Evolutionary conservation across 805 yeast genomes (phyloP).

Genomic region (Cyberlindnera euphorbiae): DNA sequence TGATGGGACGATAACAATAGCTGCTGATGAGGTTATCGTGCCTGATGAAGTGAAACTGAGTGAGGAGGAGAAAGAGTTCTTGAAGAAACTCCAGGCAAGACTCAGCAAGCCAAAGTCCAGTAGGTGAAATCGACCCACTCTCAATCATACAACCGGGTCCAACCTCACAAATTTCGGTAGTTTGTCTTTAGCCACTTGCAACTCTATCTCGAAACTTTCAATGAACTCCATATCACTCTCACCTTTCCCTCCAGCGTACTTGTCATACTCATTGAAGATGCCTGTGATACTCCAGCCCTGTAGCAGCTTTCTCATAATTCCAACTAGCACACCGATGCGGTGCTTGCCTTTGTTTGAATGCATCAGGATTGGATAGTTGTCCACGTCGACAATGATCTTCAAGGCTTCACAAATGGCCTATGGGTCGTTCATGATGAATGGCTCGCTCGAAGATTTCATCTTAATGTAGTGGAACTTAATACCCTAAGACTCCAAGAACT

Average conservation of each 20-base stretch:
- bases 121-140: background rate
- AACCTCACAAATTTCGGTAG: conserved; percentile 60
- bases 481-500: conserved; percentile 56
- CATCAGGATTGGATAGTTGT: conserved; percentile 80
- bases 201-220: conserved; percentile 68
- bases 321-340: conserved; percentile 90
- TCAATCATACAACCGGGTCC: background rate
- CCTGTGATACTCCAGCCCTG: conserved; percentile 96
- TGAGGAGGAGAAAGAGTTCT: too few relatives aligned
- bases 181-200: conserved; percentile 41
- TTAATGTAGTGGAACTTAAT: conserved; percentile 55
- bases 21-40: conserved; percentile 4
- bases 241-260: conserved; percentile 90
- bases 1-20: too few relatives aligned
- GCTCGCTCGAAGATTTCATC: conserved; percentile 73
- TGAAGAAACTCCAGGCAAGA: too few relatives aligned
- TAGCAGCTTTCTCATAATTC: conserved; percentile 74
- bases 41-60: conserved; percentile 1
- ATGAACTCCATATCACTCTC: conserved; percentile 89
- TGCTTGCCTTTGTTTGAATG: conserved; percentile 98
- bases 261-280: conserved; percentile 87
- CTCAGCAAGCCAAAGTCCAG: too few relatives aligned
- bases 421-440: conserved; percentile 56
- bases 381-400: conserved; percentile 49
- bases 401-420: conserved; percentile 53